Conservation (phyloP, 2,329 filamentous ascomycete species). For the Colletotrichum siamense region DNA sequence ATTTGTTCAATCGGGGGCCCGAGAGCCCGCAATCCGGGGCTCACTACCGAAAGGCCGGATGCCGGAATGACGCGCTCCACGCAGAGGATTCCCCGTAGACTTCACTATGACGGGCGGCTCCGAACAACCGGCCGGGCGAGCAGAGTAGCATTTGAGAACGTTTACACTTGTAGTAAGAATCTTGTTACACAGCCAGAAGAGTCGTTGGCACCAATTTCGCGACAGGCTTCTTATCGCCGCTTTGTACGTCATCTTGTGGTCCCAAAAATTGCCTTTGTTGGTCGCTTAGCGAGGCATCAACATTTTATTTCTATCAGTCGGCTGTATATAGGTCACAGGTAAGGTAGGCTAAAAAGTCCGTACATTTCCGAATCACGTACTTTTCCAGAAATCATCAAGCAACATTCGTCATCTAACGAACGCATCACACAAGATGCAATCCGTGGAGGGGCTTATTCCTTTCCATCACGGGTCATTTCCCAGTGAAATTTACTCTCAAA, state of each 20-base stretch:
- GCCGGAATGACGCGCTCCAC: not conserved
- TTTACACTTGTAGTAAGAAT: no score
- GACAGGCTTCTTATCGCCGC: not conserved
- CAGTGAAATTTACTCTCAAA: no score
- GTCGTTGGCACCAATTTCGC: not conserved
- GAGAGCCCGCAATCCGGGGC: not conserved
- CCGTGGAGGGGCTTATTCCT: no score
- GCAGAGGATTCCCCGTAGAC: not conserved
- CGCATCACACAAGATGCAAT: no score
- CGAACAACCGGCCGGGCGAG: not conserved
- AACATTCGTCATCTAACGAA: no score
- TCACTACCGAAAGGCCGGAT: not conserved
- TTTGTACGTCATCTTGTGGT: not conserved
- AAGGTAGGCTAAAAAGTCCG: no score
- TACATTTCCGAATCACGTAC: no score
- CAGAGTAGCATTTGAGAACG: not conserved
- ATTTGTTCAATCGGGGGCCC: not conserved
- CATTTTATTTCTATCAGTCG: no score
- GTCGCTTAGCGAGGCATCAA: not conserved
- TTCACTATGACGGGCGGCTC: not conserved
- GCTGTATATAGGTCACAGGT: no score
- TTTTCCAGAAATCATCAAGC: no score
- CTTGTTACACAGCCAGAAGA: not conserved
- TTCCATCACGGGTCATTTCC: no score
- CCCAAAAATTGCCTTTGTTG: not conserved